phyloP scores from a whole-genome alignment of 805 yeast genomes.

The Candida tallmaniae region DNA sequence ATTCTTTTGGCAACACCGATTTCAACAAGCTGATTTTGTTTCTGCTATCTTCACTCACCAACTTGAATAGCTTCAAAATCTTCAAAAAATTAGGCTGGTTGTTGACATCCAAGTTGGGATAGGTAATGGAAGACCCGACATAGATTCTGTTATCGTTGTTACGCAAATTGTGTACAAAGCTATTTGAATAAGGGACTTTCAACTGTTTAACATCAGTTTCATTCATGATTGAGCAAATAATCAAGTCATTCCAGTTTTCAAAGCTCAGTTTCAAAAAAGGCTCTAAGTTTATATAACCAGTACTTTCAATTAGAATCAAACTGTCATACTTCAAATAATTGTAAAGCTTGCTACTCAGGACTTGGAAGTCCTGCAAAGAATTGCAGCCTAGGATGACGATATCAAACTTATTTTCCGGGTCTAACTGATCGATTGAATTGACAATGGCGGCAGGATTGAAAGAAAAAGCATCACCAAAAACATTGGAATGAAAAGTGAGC shows the following conservation, averaged over 20 bases:
- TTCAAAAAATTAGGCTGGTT: slow-evolving; percentile 12
- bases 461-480: slow-evolving; percentile 9
- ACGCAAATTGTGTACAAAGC: slow-evolving; percentile 29
- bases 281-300: slow-evolving; percentile 69
- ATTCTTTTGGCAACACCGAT: slow-evolving; percentile 50
- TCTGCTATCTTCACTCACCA: slow-evolving; percentile 28
- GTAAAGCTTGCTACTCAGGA: slow-evolving; percentile 18
- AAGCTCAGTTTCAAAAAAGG: slow-evolving; percentile 54
- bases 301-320: slow-evolving; percentile 59
- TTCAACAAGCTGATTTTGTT: slow-evolving; percentile 45
- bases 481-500: slow-evolving; percentile 14
- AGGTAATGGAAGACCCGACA: slow-evolving; percentile 27
- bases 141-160: slow-evolving; percentile 42
- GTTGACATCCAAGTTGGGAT: slow-evolving; percentile 8
- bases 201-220: slow-evolving; percentile 52
- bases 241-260: slow-evolving; percentile 19
- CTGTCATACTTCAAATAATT: slow-evolving; percentile 35
- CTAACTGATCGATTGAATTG: slow-evolving; percentile 7
- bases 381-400: slow-evolving; percentile 30
- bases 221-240: slow-evolving; percentile 54
- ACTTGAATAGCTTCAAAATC: slow-evolving; percentile 28
- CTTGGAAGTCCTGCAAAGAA: slow-evolving; percentile 38
- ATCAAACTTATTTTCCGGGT: slow-evolving; percentile 20
- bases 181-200: slow-evolving; percentile 14
- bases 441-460: slow-evolving; percentile 13